Conservation (phyloP, 2,329 filamentous ascomycete species). For the Immersiporthe knoxdaviesiana region DNA sequence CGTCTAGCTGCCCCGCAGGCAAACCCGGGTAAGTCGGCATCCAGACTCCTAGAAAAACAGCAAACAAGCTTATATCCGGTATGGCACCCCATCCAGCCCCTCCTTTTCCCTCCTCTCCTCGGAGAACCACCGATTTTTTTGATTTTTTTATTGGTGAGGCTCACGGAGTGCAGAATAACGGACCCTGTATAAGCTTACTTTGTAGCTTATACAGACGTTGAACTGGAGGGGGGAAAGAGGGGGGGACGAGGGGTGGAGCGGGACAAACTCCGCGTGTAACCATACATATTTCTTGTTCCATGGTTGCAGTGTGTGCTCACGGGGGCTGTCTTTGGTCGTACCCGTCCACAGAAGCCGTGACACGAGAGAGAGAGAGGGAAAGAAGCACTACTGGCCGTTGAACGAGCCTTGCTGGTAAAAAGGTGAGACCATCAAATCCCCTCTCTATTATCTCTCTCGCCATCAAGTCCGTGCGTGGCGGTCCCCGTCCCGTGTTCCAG, state of each 20-base stretch:
- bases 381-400: background rate
- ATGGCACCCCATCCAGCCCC: background rate
- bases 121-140: background rate
- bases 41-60: background rate
- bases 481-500: background rate
- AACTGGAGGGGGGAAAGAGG: background rate
- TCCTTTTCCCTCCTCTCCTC: too few relatives aligned
- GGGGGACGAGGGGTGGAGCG: background rate
- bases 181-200: background rate
- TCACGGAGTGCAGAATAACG: background rate
- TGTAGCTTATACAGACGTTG: background rate
- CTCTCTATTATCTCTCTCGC: background rate
- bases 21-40: background rate
- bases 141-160: background rate
- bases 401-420: background rate
- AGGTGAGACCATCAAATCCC: background rate
- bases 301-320: background rate
- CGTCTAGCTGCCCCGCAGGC: background rate
- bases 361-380: too few relatives aligned
- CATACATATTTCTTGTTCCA: background rate
- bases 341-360: background rate
- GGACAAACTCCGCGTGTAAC: background rate
- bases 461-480: background rate
- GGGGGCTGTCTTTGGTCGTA: background rate
- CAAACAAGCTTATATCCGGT: conserved; percentile 4